Evolutionary conservation across 2,329 filamentous ascomycete genomes (phyloP).

Genomic region (Geosmithia flava): DNA sequence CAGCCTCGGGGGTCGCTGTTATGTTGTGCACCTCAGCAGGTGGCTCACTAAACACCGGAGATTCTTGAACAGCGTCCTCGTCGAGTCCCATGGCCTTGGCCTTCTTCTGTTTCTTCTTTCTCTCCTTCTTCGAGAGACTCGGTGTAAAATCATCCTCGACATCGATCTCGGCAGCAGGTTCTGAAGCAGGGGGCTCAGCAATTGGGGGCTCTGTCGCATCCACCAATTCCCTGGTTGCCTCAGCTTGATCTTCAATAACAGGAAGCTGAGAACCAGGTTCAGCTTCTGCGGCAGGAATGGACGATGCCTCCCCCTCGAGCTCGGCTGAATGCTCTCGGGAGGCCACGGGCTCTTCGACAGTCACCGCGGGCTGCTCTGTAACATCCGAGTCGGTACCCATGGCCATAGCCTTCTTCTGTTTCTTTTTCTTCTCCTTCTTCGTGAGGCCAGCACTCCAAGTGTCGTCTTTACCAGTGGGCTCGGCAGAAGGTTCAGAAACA

Average conservation of each 20-base stretch:
- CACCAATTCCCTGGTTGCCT: background rate
- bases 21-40: background rate
- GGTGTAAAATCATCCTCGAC: background rate
- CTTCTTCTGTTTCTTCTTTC: background rate
- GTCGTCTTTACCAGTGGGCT: background rate
- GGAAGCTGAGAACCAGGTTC: background rate
- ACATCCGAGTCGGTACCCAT: background rate
- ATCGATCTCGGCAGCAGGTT: background rate
- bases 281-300: background rate
- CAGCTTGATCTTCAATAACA: background rate
- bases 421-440: conserved; percentile 6
- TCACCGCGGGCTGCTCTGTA: background rate
- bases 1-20: background rate
- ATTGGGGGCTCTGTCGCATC: background rate
- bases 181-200: background rate
- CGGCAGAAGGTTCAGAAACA: background rate
- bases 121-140: background rate
- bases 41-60: background rate
- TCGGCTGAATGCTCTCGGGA: background rate
- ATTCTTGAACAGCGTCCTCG: background rate
- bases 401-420: conserved; percentile 8
- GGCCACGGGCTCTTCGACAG: background rate
- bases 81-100: background rate
- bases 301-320: background rate
- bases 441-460: background rate